These are phyloP conservation scores for Penicillium parvum DNA, from an alignment of 495 filamentous ascomycete species.

Conservation along the genomic window DNA sequence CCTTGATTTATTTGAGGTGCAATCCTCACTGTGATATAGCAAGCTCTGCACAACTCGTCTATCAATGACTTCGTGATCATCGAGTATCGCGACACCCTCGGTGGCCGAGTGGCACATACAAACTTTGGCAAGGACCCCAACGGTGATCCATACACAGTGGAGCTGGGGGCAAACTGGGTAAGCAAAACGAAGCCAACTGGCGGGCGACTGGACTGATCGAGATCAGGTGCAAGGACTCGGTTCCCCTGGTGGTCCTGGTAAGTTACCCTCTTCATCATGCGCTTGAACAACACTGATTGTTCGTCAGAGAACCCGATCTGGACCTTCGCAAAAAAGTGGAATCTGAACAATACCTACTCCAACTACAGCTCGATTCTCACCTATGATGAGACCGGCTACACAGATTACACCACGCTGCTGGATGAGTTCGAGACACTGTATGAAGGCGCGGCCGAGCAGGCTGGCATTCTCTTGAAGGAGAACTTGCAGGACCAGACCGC, in stretches of 20 bases:
- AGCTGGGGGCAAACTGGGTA: conserved; percentile 21
- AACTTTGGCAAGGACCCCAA: conserved; percentile 16
- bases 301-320: conserved; percentile 16
- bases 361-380: conserved; percentile 18
- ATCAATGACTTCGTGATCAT: conserved; percentile 21
- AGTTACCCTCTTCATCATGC: neutral
- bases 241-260: conserved; percentile 18
- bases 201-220: neutral
- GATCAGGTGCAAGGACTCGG: conserved; percentile 19
- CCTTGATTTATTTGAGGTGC: neutral
- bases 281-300: neutral
- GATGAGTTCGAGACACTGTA: conserved; percentile 9
- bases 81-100: conserved; percentile 17
- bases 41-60: conserved; percentile 17
- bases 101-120: conserved; percentile 15
- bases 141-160: conserved; percentile 16
- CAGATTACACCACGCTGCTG: conserved; percentile 10
- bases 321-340: conserved; percentile 19
- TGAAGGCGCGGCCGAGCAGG: conserved; percentile 4
- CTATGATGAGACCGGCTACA: conserved; percentile 18
- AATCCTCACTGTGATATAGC: conserved; percentile 2
- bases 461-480: conserved; percentile 40
- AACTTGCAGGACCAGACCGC: conserved; percentile 62
- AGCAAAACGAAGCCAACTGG: neutral
- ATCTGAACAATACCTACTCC: conserved; percentile 15